Evolutionary conservation across 1,284 basidiomycete genomes (phyloP).

Genomic region (Cryptococcus sp.): DNA sequence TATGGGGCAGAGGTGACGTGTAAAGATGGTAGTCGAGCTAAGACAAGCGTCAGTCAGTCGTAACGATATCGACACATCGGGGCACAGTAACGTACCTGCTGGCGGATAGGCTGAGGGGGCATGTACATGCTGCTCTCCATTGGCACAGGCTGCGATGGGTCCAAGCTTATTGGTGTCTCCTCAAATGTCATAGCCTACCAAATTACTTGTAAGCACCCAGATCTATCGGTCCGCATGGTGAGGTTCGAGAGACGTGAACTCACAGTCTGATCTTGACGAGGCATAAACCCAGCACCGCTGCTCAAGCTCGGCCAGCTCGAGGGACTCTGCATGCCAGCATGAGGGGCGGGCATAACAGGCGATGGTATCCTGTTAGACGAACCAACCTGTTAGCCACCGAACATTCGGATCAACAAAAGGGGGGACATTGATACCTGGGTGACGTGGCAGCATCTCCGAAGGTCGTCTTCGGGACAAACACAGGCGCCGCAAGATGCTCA

Average conservation of each 20-base stretch:
- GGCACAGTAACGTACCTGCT: constrained; percentile 58
- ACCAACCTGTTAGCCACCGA: neutral
- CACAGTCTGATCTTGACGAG: constrained; percentile 10
- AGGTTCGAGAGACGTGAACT: neutral
- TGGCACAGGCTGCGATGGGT: constrained; percentile 11
- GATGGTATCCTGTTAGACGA: neutral
- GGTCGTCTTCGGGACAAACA: constrained; percentile 69
- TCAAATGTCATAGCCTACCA: constrained; percentile 23
- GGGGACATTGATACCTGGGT: neutral
- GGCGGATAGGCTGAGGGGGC: constrained; percentile 56
- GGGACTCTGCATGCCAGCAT: neutral
- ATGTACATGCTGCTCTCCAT: constrained; percentile 52
- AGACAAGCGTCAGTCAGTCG: constrained; percentile 3
- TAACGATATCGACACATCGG: too few relatives aligned
- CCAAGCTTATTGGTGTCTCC: constrained; percentile 21
- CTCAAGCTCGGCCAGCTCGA: constrained; percentile 8
- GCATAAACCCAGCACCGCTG: constrained; percentile 8
- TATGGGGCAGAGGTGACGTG: constrained; percentile 60
- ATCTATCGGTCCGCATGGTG: too few relatives aligned
- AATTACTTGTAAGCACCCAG: too few relatives aligned
- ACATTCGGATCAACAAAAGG: neutral
- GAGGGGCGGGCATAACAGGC: neutral
- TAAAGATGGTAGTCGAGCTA: constrained; percentile 92
- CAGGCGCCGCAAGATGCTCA: constrained; percentile 58
- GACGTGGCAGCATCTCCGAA: neutral